Base-by-base conservation (phyloP, 305 asterid genomes). In the Withania somnifera region DNA sequence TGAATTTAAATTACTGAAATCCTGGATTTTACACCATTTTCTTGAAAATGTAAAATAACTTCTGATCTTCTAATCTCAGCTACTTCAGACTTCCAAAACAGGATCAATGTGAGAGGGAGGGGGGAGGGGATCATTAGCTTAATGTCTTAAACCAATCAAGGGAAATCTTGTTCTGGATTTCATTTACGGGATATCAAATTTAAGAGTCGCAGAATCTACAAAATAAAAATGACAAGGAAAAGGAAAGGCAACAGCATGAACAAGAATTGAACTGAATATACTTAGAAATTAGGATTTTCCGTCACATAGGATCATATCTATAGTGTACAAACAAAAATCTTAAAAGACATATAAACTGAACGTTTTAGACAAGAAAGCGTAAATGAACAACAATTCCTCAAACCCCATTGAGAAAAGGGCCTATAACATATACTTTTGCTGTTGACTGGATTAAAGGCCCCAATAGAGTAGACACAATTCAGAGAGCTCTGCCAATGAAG, bases 401-500 rank as follows among this genome's bases (percentile, higher is more conserved):
- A 60, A 67, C 13, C 78, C 78, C 61, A 22, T 15, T n/a, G n/a
- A 28, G 45, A 47, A 40, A 67, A 50, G 11, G 61, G 61, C 80
- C 45, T 50, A 15, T 50, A 26, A 9, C 28, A 75, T 47, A 50
- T 75, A 11, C 20, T 8, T 75, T 9, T 5, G 15, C n/a, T 75
- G 9, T 26, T 50, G 17, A 50, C 28, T 75, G 20, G 30, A 26
- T 75, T 26, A 50, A 50, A 75, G 40, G 79, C 61, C 80, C 80
- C 5, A 51, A 50, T 7, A 50, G 22, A 14, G 15, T 75, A 26
- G 28, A 75, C 28, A 47, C 11, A 75, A 8, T 75, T 61, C 73
- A 85, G 32, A 64, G 85, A 22, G 88, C 88, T 30, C 88, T 82
- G n/a, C 79, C 30, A 57, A 60, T 34, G 34, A 85, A 77, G 28